Base-by-base conservation (phyloP, 495 filamentous ascomycete genomes). In the Paragyromitra xinjiangensis region DNA sequence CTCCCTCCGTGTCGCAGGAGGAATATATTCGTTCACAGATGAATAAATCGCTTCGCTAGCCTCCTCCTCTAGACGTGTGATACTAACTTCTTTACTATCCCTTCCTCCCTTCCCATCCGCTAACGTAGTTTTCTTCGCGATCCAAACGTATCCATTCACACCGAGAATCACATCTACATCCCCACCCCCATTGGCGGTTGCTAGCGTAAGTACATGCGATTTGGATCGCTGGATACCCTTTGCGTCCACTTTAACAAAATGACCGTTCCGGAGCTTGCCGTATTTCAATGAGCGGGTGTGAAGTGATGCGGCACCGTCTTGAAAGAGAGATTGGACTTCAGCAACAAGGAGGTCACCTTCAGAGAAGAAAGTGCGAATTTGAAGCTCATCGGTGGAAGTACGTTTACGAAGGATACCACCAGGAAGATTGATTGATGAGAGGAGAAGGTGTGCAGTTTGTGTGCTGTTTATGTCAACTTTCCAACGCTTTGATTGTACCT, bases 111-210 rank as follows among this genome's bases (percentile, higher is more conserved):
- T 80, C 14, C 73, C 69, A 0, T 81, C 82, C 4, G 53, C 37
- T 5, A 84, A 84, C 12, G 86, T 86, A 5, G 85, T 85, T 53
- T 90, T 87, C 85, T 93, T 94, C 79, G 90, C 89, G 77, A 99
- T 94, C 91, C 92, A 98, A 67, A 98, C 92, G 80, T 93, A 98
- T 5, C 95, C 95, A 81, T 99, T 99, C 12, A 99, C 95, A 0
- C 95, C 95, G 5, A 98, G 85, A 40, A 97, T 87, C 11, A 98
- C 89, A 82, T 97, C 93, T 22, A 99, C 88, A 44, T 92, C 89
- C 48, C 92, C 92, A 0, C 91, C 95, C 0, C 88, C 89, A 66
- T 90, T 86, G 9, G 87, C 87, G 7, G 89, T 89, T 40, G 87
- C 86, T 44, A 97, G 82, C 0, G 93, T 93, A 88, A 94, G 95